Evolutionary conservation across 352 stramenopile genomes (phyloP), one percentile per base, ranked within the genome.

Genomic region (Pythium periplocum): DNA sequence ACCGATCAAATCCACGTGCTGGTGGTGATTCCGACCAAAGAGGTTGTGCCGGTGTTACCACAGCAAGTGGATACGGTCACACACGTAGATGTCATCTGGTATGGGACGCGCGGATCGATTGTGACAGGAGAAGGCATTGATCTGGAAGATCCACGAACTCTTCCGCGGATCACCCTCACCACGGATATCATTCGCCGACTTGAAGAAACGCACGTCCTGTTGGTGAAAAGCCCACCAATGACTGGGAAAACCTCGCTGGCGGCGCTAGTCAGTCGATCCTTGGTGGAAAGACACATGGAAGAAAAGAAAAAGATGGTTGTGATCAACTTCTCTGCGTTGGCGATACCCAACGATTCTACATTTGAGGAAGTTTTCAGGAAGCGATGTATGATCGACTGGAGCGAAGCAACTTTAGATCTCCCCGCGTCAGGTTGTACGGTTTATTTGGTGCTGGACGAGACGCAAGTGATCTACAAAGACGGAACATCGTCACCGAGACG

Each of bases 361-460:
- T 61, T 61, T 42, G 26, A 6, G 4, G 33, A 59, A 2, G 31
- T 32, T 2, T 59, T 59, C n/a, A 17, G 39, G 36, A n/a, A 17
- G 4, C 1, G 48, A 6, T 55, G 45, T 38, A 32, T 11, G 3
- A 39, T 61, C 5, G 54, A 54, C 3, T 61, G 54, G 54, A 11
- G 32, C 4, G 2, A 39, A 4, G 46, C 33, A 5, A 2, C 41
- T 4, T 12, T 37, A 6, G 6, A 37, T 6, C 39, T 17, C 12
- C 4, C 4, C 10, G 41, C 26, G 55, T 26, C 17, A 26, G 17
- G 45, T 1, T 53, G 56, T 8, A n/a, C n/a, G 35, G n/a, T 61
- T 3, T 61, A 61, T 47, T 33, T 61, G 33, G 38, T 61, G 8
- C n/a, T 61, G 4, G 55, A 61, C 33, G 55, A 61, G 12, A 40